Evolutionary conservation across 1,139 yeast species (phyloP), one percentile per base, ranked within the genome.

Genomic region (Kluyveromyces sp.): DNA sequence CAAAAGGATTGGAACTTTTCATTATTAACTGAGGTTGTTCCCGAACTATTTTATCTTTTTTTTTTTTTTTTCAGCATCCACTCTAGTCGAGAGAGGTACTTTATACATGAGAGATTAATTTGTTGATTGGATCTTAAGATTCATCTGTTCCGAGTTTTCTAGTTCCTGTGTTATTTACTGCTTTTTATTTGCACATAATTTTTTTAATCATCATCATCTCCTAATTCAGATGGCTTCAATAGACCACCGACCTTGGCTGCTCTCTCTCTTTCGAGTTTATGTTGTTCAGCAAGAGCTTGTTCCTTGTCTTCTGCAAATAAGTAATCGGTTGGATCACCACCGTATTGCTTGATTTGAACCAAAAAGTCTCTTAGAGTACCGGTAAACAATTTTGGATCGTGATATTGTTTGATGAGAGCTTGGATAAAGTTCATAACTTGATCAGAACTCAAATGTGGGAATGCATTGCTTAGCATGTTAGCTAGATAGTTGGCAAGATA

Each of bases 181-280:
- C 21, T 15, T 15, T 33, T 4, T 21, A 7, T 33, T 6, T 33
- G 5, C 15, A 10, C 15, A 10, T 10, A 10, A 10, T 7, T n/a
- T 15, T 34, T 28, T 27, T 15, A 8, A 27, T 30, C 27, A 4
- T 29, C 37, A 42, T 40, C 48, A 56, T 88, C 96, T 59, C 87
- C 97, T 79, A 90, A 77, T 59, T 92, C 98, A n/a, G 95, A 82
- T 34, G 98, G 98, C 66, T 90, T 92, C 63, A 92, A 73, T 65
- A 92, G 75, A 45, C 98, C 98, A 57, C 97, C 97, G 53, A 92
- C 84, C 70, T 80, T 82, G 60, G 85, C 72, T 49, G 95, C 97
- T 57, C 78, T 79, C 66, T 88, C 94, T 60, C 83, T 81, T 59
- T 87, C 94, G 51, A 75, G 64, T 63, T 76, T 78, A 54, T 74